Evolutionary conservation across 202 grass and related monocot genomes (phyloP).

Genomic region (Panicum virgatum): DNA sequence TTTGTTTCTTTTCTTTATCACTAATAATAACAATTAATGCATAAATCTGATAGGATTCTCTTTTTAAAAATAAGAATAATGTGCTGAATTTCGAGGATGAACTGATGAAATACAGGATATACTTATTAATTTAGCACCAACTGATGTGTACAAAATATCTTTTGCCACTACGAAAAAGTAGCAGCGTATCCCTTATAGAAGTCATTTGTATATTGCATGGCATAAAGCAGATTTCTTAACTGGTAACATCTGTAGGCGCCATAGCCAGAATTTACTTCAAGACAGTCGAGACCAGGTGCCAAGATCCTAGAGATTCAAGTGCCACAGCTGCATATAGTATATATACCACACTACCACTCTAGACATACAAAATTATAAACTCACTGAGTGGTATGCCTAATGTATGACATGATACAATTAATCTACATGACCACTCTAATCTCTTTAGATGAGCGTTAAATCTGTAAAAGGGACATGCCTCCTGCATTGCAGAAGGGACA

Average conservation of each 20-base stretch:
- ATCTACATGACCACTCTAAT: neutral
- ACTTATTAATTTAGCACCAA: slow-evolving; percentile 29
- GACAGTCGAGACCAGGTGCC: slow-evolving; percentile 8
- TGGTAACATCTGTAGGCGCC: neutral
- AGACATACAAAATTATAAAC: neutral
- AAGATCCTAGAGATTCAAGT: slow-evolving; percentile 21
- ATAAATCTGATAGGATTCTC: neutral
- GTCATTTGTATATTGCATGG: slow-evolving; percentile 4
- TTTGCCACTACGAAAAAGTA: slow-evolving; percentile 19
- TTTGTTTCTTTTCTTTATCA: neutral
- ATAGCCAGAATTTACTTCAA: slow-evolving; percentile 3
- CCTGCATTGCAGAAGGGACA: slow-evolving; percentile 3
- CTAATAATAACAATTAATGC: neutral
- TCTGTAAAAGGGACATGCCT: neutral
- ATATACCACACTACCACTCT: no score
- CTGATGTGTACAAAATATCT: slow-evolving; percentile 28
- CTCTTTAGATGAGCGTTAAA: neutral
- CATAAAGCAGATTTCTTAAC: slow-evolving; percentile 30
- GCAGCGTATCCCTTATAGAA: slow-evolving; percentile 13
- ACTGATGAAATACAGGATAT: neutral
- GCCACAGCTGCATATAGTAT: no score
- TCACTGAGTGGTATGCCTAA: neutral
- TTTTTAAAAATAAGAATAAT: neutral
- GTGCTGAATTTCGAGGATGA: neutral
- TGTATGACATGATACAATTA: neutral